Percentiles rank a stretch among this genome's conserved stretches.
These are phyloP conservation scores for Limonomyces culmigenus DNA, from an alignment of 1,284 basidiomycete species.

Conservation along the genomic window DNA sequence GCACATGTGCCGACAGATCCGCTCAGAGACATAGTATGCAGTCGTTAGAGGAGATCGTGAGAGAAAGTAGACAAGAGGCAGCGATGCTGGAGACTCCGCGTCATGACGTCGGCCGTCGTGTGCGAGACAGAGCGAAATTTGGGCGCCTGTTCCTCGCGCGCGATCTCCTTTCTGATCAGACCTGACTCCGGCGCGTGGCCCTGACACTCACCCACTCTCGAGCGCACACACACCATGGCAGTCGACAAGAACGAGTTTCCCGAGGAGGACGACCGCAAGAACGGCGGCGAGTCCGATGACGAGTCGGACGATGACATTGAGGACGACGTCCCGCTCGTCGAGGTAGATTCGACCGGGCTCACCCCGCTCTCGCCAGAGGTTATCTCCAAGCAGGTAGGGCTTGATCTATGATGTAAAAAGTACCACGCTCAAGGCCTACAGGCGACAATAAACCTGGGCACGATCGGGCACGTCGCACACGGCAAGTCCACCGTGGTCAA, in stretches of 20 bases:
- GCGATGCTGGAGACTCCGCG: no score
- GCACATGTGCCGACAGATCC: no score
- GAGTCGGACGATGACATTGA: slow-evolving; percentile 40
- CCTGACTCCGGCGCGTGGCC: no score
- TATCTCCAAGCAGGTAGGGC: slow-evolving; percentile 82
- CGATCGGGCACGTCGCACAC: slow-evolving; percentile 95
- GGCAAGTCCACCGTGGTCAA: slow-evolving; percentile 99
- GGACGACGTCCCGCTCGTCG: slow-evolving; percentile 39
- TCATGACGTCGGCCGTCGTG: no score
- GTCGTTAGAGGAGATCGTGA: no score
- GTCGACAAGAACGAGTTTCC: background rate
- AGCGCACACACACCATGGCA: no score
- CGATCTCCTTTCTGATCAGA: no score
- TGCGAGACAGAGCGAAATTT: no score
- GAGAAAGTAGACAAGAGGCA: no score
- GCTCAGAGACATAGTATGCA: no score
- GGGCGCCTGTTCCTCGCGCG: no score
- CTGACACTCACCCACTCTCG: no score
- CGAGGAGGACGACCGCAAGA: background rate
- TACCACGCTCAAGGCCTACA: slow-evolving; percentile 12
- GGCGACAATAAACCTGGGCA: slow-evolving; percentile 82
- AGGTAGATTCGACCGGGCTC: slow-evolving; percentile 67
- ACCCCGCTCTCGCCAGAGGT: slow-evolving; percentile 91
- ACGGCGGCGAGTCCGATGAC: slow-evolving; percentile 21
- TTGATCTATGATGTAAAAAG: slow-evolving; percentile 3